phyloP scores from a whole-genome alignment of 1,139 yeast genomes.

The Protomyces lactucae-debilis region DNA sequence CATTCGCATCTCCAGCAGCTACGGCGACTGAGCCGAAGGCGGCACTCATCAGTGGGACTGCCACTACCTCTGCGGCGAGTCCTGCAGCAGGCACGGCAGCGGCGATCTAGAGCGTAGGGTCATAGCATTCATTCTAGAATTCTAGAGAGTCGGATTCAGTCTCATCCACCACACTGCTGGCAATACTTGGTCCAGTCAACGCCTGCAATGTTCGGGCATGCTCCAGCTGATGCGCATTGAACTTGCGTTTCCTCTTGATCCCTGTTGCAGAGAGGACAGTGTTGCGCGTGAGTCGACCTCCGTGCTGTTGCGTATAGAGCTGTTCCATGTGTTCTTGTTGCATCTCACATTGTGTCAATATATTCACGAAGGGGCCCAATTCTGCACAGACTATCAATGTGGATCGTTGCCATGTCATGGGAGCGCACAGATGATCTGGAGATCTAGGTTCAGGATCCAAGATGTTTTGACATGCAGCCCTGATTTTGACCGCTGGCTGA shows the following conservation, averaged over 20 bases:
- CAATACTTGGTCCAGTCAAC: no score
- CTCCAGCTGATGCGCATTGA: not conserved
- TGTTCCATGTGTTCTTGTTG: not conserved
- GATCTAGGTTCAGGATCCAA: no score
- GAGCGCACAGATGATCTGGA: no score
- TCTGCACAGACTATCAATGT: not conserved
- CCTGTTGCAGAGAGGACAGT: not conserved
- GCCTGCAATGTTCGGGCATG: not conserved
- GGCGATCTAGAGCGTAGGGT: not conserved
- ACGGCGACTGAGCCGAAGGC: not conserved
- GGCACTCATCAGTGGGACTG: not conserved
- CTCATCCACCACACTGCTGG: no score
- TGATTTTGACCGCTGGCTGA: no score
- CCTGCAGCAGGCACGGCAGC: not conserved
- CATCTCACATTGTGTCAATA: not conserved
- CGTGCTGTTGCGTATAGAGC: not conserved
- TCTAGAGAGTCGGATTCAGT: no score
- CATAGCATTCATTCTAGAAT: not conserved
- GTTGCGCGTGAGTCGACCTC: not conserved
- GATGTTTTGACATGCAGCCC: no score
- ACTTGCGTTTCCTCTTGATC: not conserved
- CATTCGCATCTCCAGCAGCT: conserved; percentile 40
- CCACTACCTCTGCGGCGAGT: not conserved
- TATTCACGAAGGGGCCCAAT: not conserved
- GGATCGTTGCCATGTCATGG: not conserved